Percentiles rank a stretch among this genome's conserved stretches.
Evolutionary conservation across 192 early-diverging fungal genomes (phyloP).

Genomic region (Podila horticola): DNA sequence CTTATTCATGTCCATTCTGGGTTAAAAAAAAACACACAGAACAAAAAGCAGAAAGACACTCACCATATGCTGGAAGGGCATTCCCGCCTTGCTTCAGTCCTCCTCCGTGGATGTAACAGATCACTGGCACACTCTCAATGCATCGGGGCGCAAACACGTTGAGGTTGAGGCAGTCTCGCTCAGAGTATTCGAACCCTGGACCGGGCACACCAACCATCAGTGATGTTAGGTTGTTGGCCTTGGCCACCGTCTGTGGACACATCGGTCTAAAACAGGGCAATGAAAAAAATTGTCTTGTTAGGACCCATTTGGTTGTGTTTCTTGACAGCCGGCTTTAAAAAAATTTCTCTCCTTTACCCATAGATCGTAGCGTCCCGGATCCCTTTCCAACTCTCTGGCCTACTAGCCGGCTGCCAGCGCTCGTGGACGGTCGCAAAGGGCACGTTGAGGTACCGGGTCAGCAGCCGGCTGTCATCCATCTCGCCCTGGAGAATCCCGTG

Average conservation of each 20-base stretch:
- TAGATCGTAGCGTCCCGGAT: slow-evolving; percentile 42
- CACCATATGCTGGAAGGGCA: slow-evolving; percentile 43
- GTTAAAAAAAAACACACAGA: slow-evolving; percentile 1
- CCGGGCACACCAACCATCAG: slow-evolving; percentile 36
- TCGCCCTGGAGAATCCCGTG: slow-evolving; percentile 36
- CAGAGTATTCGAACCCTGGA: slow-evolving; percentile 44
- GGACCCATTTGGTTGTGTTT: background rate
- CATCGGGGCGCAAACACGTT: slow-evolving; percentile 43
- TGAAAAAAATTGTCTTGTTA: background rate
- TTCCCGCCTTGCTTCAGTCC: slow-evolving; percentile 36
- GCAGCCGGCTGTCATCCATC: slow-evolving; percentile 42
- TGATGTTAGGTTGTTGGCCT: slow-evolving; percentile 28
- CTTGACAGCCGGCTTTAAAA: background rate
- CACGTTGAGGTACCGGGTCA: slow-evolving; percentile 39
- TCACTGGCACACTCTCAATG: slow-evolving; percentile 24
- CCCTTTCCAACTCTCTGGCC: slow-evolving; percentile 31
- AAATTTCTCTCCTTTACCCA: slow-evolving; percentile 18
- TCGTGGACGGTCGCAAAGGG: slow-evolving; percentile 37
- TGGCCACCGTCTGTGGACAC: slow-evolving; percentile 35
- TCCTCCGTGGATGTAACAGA: slow-evolving; percentile 46
- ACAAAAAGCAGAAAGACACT: background rate
- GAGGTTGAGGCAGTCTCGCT: slow-evolving; percentile 40
- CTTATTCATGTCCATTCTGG: background rate
- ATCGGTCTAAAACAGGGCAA: slow-evolving; percentile 19
- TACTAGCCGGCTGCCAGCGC: slow-evolving; percentile 8